Percentiles rank a stretch among this genome's conserved stretches.
Evolutionary conservation across 768 basidiomycete genomes (phyloP).

Genomic region (Mycena chlorophos): DNA sequence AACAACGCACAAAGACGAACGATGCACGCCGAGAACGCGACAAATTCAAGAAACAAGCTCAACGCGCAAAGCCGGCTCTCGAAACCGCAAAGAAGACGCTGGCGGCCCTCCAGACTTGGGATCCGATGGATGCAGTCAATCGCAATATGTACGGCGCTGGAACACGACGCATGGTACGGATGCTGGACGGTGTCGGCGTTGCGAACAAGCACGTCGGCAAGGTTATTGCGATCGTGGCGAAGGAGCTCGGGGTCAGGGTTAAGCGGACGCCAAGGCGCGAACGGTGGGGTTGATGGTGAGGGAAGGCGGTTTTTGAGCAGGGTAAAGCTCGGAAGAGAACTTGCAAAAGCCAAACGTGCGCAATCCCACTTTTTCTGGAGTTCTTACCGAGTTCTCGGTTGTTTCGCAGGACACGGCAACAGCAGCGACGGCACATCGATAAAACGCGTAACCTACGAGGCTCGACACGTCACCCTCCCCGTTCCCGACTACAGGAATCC

Average conservation of each 20-base stretch:
- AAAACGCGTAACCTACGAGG: background rate
- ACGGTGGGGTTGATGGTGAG: background rate
- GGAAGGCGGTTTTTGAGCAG: background rate
- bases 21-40: background rate
- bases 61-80: background rate
- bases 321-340: background rate
- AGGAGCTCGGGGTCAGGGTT: background rate
- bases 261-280: background rate
- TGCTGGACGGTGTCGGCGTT: background rate
- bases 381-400: background rate
- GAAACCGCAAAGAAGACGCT: background rate
- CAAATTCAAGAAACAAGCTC: background rate
- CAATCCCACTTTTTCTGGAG: background rate
- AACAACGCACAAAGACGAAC: background rate
- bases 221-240: background rate
- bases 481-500: background rate
- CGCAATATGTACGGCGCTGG: background rate
- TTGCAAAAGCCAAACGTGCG: background rate
- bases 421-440: background rate
- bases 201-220: background rate
- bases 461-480: background rate
- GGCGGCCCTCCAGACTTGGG: background rate
- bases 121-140: conserved; percentile 1
- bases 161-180: background rate
- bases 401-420: background rate